Evolutionary conservation across 495 filamentous ascomycete species (phyloP), one percentile per base, ranked within the genome.

Genomic region (Tirmania nivea): DNA sequence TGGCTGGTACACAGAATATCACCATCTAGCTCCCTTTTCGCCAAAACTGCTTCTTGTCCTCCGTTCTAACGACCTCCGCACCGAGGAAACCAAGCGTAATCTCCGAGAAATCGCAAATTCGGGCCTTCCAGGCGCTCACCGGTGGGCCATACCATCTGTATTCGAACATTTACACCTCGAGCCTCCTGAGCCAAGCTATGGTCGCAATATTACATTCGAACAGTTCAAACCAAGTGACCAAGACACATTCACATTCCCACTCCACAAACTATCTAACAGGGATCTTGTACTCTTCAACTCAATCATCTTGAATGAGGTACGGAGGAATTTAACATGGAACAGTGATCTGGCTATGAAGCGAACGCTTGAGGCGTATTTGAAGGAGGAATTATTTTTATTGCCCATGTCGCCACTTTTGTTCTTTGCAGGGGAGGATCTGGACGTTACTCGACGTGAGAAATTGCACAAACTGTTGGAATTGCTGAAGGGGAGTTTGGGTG

Each of bases 11-110:
- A 69, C 67, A 1, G 64, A 67, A 8, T 65, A 68, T 31, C 73
- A 77, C 50, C 54, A 60, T 8, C 70, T 77, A 56, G 68, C 69
- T 3, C 69, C 70, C 3, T 56, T 77, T n/a, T 70, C 74, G 1
- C 71, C 74, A 0, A 68, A 63, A 52, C 55, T 77, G 10, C 68
- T 75, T 57, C 67, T 76, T 20, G 62, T 77, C 10, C 61, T 75
- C 12, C 61, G 74, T 37, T 63, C 57, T 35, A 52, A 55, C 25
- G 31, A 65, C 12, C 50, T 70, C 7, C 60, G 60, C 6, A 35
- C 37, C 16, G 59, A 35, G 34, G 25, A 53, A 12, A 34, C 17
- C 14, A 47, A 55, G 31, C 48, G 59, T 50, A 42, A 42, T 7
- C 37, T 55, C 19, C 50, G 51, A 25, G 31, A 51, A 7, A 34